These are phyloP conservation scores for Aspergillus heteromorphus DNA, from an alignment of 495 filamentous ascomycete species.

Conservation along the genomic window DNA sequence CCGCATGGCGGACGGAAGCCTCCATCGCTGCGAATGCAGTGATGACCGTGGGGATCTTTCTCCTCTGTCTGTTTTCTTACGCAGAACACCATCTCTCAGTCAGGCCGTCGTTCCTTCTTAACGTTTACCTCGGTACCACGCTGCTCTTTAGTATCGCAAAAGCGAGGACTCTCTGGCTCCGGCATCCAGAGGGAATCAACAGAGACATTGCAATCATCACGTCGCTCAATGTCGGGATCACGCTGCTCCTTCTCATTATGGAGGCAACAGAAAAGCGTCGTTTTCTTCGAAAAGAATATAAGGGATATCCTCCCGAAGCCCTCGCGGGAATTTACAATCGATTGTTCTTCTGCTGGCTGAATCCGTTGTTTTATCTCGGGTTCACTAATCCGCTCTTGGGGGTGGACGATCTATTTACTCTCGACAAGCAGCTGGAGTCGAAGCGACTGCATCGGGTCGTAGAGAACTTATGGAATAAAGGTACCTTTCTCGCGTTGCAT, in stretches of 20 bases:
- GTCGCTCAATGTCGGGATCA: conserved; percentile 42
- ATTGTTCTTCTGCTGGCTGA: conserved; percentile 10
- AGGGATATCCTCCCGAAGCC: conserved; percentile 52
- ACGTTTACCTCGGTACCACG: conserved; percentile 54
- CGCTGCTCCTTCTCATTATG: conserved; percentile 43
- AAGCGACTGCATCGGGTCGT: conserved; percentile 15
- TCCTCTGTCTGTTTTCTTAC: conserved; percentile 46
- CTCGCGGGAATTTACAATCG: conserved; percentile 49
- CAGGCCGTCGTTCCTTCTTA: conserved; percentile 55
- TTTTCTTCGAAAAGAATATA: conserved; percentile 40
- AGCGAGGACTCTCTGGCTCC: conserved; percentile 54
- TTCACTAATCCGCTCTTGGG: neutral
- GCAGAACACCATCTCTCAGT: conserved; percentile 52
- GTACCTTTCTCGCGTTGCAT: conserved; percentile 14
- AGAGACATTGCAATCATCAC: conserved; percentile 40
- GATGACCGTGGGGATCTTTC: conserved; percentile 32
- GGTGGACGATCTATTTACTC: conserved; percentile 4
- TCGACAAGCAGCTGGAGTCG: conserved; percentile 3
- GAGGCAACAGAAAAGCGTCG: conserved; percentile 52
- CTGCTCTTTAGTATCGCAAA: conserved; percentile 54
- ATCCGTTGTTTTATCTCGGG: conserved; percentile 4
- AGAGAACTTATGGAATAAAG: conserved; percentile 25
- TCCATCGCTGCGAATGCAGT: conserved; percentile 46
- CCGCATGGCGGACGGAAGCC: conserved; percentile 26
- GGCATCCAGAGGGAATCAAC: conserved; percentile 27